Evolutionary conservation across 306 rosid species (phyloP).

Genomic region (Benincasa hispida): DNA sequence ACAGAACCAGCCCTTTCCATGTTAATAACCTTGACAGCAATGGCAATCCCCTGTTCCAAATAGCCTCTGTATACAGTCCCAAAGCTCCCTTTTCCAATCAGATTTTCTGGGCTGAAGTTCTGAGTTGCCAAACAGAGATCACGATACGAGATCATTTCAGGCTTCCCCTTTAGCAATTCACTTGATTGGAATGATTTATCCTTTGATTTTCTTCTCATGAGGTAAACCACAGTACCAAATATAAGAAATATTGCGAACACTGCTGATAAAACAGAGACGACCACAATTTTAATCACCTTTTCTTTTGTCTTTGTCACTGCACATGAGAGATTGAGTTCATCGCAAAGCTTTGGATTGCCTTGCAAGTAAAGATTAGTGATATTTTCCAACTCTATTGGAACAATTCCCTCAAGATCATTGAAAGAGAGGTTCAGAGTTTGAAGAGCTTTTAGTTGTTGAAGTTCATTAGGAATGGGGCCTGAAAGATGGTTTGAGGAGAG

Average conservation of each 20-base stretch:
- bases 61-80: slow-evolving; percentile 56
- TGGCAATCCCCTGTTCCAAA: slow-evolving; percentile 22
- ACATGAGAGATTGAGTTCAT: slow-evolving; percentile 15
- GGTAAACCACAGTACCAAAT: neutral
- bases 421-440: slow-evolving; percentile 40
- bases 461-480: slow-evolving; percentile 49
- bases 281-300: neutral
- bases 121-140: slow-evolving; percentile 53
- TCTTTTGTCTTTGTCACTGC: neutral
- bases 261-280: slow-evolving; percentile 12
- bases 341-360: slow-evolving; percentile 53
- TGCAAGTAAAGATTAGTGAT: slow-evolving; percentile 32
- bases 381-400: slow-evolving; percentile 28
- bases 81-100: slow-evolving; percentile 50
- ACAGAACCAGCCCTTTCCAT: slow-evolving; percentile 21
- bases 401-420: slow-evolving; percentile 47
- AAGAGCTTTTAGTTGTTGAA: slow-evolving; percentile 30
- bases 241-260: slow-evolving; percentile 6
- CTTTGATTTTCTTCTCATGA: neutral
- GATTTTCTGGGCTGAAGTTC: slow-evolving; percentile 16
- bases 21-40: slow-evolving; percentile 67
- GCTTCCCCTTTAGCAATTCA: slow-evolving; percentile 15
- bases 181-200: neutral
- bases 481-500: slow-evolving; percentile 62
- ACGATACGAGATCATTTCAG: slow-evolving; percentile 36